These are phyloP conservation scores for Apiospora saccharicola DNA, from an alignment of 2,329 filamentous ascomycete species.

Conservation along the genomic window DNA sequence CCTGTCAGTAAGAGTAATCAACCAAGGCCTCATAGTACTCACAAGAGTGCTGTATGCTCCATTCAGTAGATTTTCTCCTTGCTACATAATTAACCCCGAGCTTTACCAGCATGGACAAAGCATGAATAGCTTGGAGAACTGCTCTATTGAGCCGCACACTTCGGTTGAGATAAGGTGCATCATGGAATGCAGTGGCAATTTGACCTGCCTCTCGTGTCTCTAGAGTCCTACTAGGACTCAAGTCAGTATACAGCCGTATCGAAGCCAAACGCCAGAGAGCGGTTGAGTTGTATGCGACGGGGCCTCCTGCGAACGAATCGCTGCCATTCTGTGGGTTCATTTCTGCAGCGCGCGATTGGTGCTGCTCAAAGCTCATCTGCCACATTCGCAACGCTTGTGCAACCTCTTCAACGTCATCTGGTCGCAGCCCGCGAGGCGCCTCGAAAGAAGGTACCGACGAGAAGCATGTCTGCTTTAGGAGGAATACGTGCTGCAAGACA, in stretches of 20 bases:
- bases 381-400: conserved; percentile 63
- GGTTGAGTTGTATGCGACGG: conserved; percentile 72
- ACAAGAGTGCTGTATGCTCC: conserved; percentile 70
- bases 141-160: conserved; percentile 68
- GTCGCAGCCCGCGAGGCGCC: conserved; percentile 56
- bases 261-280: conserved; percentile 67
- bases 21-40: conserved; percentile 41
- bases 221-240: conserved; percentile 67
- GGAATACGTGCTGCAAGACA: conserved; percentile 75
- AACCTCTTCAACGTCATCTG: conserved; percentile 64
- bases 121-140: conserved; percentile 72
- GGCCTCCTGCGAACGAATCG: conserved; percentile 62
- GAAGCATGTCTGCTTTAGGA: conserved; percentile 69
- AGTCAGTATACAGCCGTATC: conserved; percentile 71
- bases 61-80: conserved; percentile 66
- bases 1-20: conserved; percentile 22
- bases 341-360: conserved; percentile 59
- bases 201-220: conserved; percentile 69
- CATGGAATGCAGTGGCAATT: conserved; percentile 67
- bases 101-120: conserved; percentile 71
- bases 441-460: conserved; percentile 57
- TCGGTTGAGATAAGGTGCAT: conserved; percentile 64
- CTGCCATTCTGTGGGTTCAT: conserved; percentile 53
- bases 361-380: conserved; percentile 66
- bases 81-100: conserved; percentile 69